phyloP scores from a whole-genome alignment of 164 flowering plant species.

The Magnolia sinica region DNA sequence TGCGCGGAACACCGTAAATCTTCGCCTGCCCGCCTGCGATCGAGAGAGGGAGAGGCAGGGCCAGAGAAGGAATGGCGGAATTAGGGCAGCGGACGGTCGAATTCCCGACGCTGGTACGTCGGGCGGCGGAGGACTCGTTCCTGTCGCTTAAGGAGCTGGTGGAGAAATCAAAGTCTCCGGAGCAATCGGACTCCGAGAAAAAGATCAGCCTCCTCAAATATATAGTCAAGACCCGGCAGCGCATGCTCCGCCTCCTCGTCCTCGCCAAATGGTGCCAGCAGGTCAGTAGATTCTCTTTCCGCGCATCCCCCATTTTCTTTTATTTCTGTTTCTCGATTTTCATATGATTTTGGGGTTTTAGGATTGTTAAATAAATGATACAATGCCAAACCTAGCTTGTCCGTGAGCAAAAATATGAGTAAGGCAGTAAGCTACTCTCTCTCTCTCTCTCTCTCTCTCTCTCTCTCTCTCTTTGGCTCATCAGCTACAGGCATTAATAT shows the following conservation, averaged over 20 bases:
- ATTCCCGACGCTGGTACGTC: constrained; percentile 68
- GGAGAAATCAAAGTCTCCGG: constrained; percentile 60
- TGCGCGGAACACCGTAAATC: background rate
- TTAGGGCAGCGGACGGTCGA: constrained; percentile 88
- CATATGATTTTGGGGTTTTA: background rate
- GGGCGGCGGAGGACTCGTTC: constrained; percentile 87
- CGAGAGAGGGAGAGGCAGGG: background rate
- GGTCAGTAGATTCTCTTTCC: constrained; percentile 31
- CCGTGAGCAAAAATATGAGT: background rate
- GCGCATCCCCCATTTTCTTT: background rate
- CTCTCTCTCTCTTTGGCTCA: no score
- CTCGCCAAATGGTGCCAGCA: constrained; percentile 96
- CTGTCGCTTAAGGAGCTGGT: constrained; percentile 75
- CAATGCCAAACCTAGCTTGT: background rate
- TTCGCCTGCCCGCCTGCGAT: background rate
- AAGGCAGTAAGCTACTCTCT: no score
- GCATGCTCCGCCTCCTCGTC: constrained; percentile 91
- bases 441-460: no score
- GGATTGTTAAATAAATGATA: background rate
- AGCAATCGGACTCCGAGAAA: constrained; percentile 75
- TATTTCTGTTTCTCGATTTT: background rate
- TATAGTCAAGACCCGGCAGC: constrained; percentile 83
- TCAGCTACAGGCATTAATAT: no score
- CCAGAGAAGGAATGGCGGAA: constrained; percentile 57
- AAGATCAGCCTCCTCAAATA: constrained; percentile 80